Base-by-base conservation (phyloP, 2,329 filamentous ascomycete genomes). In the Fusarium brachygibbosum region DNA sequence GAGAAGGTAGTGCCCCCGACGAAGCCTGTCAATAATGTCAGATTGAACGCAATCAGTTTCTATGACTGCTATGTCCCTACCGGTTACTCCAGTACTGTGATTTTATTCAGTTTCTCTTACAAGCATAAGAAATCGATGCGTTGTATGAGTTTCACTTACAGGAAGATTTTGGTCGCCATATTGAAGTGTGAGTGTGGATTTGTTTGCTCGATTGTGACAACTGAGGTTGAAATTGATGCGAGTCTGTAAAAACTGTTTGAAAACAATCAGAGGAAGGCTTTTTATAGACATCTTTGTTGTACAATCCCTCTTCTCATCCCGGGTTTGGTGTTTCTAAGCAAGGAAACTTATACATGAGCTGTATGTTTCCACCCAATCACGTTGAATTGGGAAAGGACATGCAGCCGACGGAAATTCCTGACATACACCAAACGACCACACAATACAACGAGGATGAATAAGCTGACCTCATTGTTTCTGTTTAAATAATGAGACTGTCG, bases 1-100 rank as follows among this genome's bases (percentile, higher is more conserved):
- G 83, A 79, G 37, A 87, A 80, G 8, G 81, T 80, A 35, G 84
- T 81, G 9, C 86, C 86, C 41, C 86, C 86, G 56, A 88, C 81
- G 71, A 84, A 87, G 62, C 86, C 86, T 77, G 11, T 6, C 14
- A 19, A 17, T 4, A 58, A 8, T 52, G 44, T 71, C 11, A 64
- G 31, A 38, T 21, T 38, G 19, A 7, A 13, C 6, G 5, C 3
- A n/a, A 11, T 32, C 4, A 8, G 1, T 12, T 9, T 10, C 11
- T 5, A 3, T 12, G 2, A 3, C 2, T 14, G 6, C 2, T 28
- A 2, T 17, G 14, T 3, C n/a, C 19, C 62, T 77, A 82, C 82
- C 81, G 49, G 82, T 83, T 19, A 76, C 80, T n/a, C 82, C 82
- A 35, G 82, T 84, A 19, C 82, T 84, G 28, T 2, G 38, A 4